Evolutionary conservation across 257 asterid species (phyloP).

Genomic region (Euphrasia confusa): DNA sequence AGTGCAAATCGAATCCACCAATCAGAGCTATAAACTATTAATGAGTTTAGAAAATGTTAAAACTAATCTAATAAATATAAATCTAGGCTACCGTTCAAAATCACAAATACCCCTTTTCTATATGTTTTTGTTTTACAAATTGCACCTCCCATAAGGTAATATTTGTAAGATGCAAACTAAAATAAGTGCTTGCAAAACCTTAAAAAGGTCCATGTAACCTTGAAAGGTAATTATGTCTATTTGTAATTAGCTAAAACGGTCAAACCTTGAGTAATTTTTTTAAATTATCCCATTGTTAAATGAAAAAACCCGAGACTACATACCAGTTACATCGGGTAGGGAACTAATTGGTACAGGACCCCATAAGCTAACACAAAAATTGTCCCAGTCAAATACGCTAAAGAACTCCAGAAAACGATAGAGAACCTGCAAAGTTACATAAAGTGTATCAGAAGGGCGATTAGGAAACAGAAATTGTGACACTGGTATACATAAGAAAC

Average conservation of each 20-base stretch:
- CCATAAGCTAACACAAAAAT: slow-evolving; percentile 94
- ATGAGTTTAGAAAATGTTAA: not conserved
- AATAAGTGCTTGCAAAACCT: not conserved
- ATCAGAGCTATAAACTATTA: slow-evolving; percentile 12
- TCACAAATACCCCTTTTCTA: not conserved
- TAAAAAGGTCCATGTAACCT: not conserved
- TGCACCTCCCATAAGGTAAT: not conserved
- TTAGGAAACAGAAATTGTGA: slow-evolving; percentile 21
- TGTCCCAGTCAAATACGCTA: slow-evolving; percentile 98
- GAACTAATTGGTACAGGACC: slow-evolving; percentile 93
- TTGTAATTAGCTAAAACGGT: not conserved
- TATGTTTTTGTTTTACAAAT: not conserved
- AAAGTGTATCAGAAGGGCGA: slow-evolving; percentile 30
- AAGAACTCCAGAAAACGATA: slow-evolving; percentile 98
- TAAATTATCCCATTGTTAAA: not conserved
- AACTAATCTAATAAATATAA: not conserved
- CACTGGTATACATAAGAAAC: slow-evolving; percentile 14
- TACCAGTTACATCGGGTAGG: slow-evolving; percentile 90
- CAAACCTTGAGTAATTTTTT: not conserved
- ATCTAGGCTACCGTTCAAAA: not conserved
- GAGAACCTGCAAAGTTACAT: slow-evolving; percentile 61
- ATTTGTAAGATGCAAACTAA: not conserved
- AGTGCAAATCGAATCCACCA: slow-evolving; percentile 23
- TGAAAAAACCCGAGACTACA: slow-evolving; percentile 10
- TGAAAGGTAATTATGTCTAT: not conserved